These are phyloP conservation scores for Salmacisia buchloeana DNA, from an alignment of 1,284 basidiomycete genomes.

Conservation along the genomic window DNA sequence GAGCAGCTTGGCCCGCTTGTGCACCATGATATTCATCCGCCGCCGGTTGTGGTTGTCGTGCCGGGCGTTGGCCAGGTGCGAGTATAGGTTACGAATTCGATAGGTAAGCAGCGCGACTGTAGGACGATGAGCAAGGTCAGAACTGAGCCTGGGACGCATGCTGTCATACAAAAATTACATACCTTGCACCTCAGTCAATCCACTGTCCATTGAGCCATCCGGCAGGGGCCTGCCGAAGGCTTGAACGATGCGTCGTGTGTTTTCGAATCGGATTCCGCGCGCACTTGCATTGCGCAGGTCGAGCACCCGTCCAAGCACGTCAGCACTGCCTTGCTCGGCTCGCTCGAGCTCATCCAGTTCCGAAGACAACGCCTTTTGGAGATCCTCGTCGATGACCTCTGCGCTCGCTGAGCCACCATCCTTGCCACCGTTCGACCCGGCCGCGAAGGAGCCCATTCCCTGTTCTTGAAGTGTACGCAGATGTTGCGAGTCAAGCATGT, in stretches of 20 bases:
- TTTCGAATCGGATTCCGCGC: conserved; percentile 75
- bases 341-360: conserved; percentile 21
- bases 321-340: conserved; percentile 61
- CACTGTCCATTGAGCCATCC: conserved; percentile 66
- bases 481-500: conserved; percentile 26
- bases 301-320: conserved; percentile 64
- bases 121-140: not conserved
- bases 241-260: conserved; percentile 69
- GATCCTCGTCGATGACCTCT: conserved; percentile 10
- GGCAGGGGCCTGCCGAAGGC: conserved; percentile 62
- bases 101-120: conserved; percentile 79
- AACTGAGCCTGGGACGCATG: no score
- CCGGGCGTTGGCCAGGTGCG: conserved; percentile 65
- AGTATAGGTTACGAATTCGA: conserved; percentile 74
- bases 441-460: not conserved
- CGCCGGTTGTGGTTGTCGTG: conserved; percentile 75
- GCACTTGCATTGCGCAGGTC: conserved; percentile 84
- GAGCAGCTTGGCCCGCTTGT: conserved; percentile 75
- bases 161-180: conserved; percentile 48
- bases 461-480: not conserved
- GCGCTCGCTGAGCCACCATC: not conserved
- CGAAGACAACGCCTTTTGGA: conserved; percentile 15
- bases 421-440: not conserved
- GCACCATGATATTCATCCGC: conserved; percentile 67
- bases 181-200: conserved; percentile 83